Evolutionary conservation across 345 rosid species (phyloP).

Genomic region (Citrus unshiu): DNA sequence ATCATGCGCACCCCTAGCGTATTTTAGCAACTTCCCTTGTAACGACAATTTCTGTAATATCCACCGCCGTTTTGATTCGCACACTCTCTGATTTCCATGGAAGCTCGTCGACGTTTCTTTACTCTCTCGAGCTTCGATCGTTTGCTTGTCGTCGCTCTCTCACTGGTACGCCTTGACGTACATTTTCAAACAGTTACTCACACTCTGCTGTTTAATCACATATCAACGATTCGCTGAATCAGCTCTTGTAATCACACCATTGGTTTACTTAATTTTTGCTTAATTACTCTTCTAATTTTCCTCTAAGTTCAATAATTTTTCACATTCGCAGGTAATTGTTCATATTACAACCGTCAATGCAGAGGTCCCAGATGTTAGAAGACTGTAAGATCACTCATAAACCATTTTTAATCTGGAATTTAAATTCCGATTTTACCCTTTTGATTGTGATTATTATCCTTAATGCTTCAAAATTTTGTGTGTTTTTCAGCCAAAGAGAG

Average conservation of each 20-base stretch:
- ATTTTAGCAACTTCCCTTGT: background rate
- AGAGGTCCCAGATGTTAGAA: conserved; percentile 25
- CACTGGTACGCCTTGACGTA: conserved; percentile 20
- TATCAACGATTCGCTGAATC: background rate
- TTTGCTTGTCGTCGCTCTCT: conserved; percentile 19
- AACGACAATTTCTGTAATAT: background rate
- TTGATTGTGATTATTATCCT: background rate
- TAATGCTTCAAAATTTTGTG: conserved; percentile 9
- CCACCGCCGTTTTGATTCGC: background rate
- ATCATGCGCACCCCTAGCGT: background rate
- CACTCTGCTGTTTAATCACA: background rate
- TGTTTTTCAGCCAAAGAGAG: conserved; percentile 39
- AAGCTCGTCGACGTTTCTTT: conserved; percentile 14
- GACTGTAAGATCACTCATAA: conserved; percentile 34
- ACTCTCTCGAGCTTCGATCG: conserved; percentile 14
- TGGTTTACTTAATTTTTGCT: no score
- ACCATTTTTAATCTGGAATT: background rate
- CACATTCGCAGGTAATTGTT: conserved; percentile 39
- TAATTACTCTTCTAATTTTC: background rate
- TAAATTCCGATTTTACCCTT: background rate
- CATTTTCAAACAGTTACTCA: background rate
- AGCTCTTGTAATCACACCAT: background rate
- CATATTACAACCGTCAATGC: conserved; percentile 34
- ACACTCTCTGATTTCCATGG: conserved; percentile 21
- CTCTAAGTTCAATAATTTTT: background rate